These are phyloP conservation scores for Peniophora sp. DNA, from an alignment of 1,284 basidiomycete genomes.

Conservation along the genomic window DNA sequence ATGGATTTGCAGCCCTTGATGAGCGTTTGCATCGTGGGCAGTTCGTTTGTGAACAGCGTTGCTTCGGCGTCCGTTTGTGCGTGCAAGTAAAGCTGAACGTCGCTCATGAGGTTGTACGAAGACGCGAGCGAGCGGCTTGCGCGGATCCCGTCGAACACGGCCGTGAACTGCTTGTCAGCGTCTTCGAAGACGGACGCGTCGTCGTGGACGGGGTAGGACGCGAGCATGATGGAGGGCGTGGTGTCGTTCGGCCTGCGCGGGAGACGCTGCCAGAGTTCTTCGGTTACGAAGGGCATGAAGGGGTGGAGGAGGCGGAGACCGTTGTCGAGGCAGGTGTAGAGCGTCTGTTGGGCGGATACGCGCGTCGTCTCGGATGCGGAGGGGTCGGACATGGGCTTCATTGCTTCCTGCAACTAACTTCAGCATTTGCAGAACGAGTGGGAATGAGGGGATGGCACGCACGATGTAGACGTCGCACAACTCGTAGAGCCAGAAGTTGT, in stretches of 20 bases:
- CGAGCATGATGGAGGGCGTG: constrained; percentile 85
- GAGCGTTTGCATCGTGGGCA: constrained; percentile 71
- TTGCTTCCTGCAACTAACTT: constrained; percentile 66
- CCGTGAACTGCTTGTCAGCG: constrained; percentile 82
- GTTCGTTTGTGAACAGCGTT: constrained; percentile 63
- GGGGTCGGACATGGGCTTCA: constrained; percentile 93
- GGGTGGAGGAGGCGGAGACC: constrained; percentile 91
- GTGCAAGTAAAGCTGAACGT: constrained; percentile 83
- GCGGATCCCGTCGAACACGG: constrained; percentile 77
- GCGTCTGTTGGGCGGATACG: constrained; percentile 87
- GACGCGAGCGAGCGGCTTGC: constrained; percentile 81
- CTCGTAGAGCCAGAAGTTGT: constrained; percentile 99
- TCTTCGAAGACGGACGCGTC: constrained; percentile 58
- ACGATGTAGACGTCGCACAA: constrained; percentile 98
- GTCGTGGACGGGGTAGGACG: constrained; percentile 73
- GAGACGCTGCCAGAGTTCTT: constrained; percentile 97
- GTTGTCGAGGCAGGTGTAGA: constrained; percentile 91
- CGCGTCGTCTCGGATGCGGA: constrained; percentile 55
- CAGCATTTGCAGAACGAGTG: constrained; percentile 1
- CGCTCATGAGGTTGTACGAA: constrained; percentile 85
- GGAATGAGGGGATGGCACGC: constrained; percentile 20
- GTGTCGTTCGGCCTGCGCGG: constrained; percentile 79
- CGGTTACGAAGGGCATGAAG: constrained; percentile 99
- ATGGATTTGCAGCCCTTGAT: constrained; percentile 82
- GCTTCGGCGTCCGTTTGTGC: constrained; percentile 58